Conservation (phyloP, 495 filamentous ascomycete species). For the Schizothecium vesticola region DNA sequence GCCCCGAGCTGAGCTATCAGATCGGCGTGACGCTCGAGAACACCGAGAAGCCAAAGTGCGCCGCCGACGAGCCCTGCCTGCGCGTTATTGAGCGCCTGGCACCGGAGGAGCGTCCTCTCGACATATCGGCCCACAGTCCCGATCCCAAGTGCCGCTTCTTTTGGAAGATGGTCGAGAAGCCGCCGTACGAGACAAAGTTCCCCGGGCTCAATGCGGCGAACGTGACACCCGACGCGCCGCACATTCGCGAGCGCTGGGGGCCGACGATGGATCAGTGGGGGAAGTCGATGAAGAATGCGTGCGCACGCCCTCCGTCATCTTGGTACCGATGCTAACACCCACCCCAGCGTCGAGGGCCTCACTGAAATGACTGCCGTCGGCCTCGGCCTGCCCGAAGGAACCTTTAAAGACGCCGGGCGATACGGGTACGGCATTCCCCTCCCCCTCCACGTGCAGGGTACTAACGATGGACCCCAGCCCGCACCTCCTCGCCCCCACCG, state of each 20-base stretch:
- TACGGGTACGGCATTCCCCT: slow-evolving; percentile 39
- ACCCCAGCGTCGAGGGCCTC: slow-evolving; percentile 38
- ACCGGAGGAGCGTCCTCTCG: slow-evolving; percentile 42
- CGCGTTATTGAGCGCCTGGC: slow-evolving; percentile 41
- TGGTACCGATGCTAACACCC: not conserved
- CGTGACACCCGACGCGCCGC: slow-evolving; percentile 35
- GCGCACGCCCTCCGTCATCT: slow-evolving; percentile 11
- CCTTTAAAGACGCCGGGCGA: slow-evolving; percentile 42
- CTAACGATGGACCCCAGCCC: slow-evolving; percentile 27
- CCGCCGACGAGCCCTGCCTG: slow-evolving; percentile 48
- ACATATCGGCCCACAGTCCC: slow-evolving; percentile 40
- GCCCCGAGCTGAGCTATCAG: slow-evolving; percentile 46
- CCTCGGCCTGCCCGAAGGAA: slow-evolving; percentile 39
- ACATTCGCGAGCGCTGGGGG: slow-evolving; percentile 40
- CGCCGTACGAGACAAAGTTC: slow-evolving; percentile 44
- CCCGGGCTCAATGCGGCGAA: slow-evolving; percentile 43
- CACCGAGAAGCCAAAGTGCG: slow-evolving; percentile 52
- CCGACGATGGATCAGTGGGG: slow-evolving; percentile 46
- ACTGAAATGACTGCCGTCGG: slow-evolving; percentile 47
- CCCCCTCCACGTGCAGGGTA: not conserved
- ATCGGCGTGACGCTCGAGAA: slow-evolving; percentile 50
- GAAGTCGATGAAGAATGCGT: slow-evolving; percentile 48
- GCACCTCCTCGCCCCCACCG: slow-evolving; percentile 48
- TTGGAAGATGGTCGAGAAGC: slow-evolving; percentile 43
- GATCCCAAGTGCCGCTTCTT: slow-evolving; percentile 50